phyloP scores from a whole-genome alignment of 371 early-diverging fungal genomes.

The Mucor piriformis region DNA sequence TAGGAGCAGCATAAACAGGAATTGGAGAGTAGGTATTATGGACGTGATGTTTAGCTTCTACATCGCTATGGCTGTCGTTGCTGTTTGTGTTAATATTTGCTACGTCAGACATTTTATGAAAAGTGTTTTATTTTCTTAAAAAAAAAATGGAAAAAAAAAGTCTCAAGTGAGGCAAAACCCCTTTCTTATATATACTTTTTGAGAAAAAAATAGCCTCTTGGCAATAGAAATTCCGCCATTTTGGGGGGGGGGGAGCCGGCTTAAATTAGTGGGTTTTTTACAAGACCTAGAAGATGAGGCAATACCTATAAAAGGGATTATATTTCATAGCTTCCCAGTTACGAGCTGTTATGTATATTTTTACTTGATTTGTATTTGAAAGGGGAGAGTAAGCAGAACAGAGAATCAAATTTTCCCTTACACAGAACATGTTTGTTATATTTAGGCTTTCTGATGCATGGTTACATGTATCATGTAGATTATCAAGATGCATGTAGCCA shows the following conservation, averaged over 20 bases:
- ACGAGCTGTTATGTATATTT: neutral
- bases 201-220: too few relatives aligned
- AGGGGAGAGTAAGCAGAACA: neutral
- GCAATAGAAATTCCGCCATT: neutral
- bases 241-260: neutral
- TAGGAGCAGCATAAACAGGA: slow-evolving; percentile 28
- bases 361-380: neutral
- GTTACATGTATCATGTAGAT: too few relatives aligned
- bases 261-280: neutral
- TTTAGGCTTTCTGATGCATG: neutral
- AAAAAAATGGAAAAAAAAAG: neutral
- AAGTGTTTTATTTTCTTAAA: neutral
- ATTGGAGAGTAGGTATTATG: neutral
- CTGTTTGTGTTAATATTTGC: neutral
- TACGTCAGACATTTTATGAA: slow-evolving; percentile 5
- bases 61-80: neutral
- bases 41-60: slow-evolving; percentile 14
- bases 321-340: neutral
- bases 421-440: neutral
- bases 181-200: neutral
- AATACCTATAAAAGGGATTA: neutral
- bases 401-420: neutral
- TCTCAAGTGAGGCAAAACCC: neutral
- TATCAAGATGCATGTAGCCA: too few relatives aligned
- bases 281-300: neutral